phyloP scores from a whole-genome alignment of 257 asterid genomes.

The Przewalskia tangutica region DNA sequence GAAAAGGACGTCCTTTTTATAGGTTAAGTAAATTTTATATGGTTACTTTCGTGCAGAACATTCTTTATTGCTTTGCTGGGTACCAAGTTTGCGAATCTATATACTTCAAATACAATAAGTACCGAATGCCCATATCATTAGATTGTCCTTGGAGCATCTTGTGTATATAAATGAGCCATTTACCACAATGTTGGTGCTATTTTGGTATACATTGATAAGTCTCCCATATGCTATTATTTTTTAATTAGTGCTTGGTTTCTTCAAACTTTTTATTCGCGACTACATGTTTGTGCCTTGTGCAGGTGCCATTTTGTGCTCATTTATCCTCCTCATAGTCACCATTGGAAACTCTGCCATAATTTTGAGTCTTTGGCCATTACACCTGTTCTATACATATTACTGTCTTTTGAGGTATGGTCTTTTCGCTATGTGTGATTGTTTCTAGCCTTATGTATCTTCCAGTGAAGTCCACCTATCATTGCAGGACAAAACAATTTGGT shows the following conservation, averaged over 20 bases:
- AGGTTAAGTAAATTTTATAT: too few species aligned
- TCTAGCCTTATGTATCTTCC: background rate
- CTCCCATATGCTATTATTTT: too few species aligned
- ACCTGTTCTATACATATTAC: slow-evolving; percentile 53
- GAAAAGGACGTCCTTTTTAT: too few species aligned
- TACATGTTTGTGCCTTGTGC: slow-evolving; percentile 7
- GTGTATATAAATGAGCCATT: background rate
- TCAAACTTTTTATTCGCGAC: background rate
- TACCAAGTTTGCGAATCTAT: background rate
- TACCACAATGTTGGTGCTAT: background rate
- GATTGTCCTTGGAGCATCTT: too few species aligned
- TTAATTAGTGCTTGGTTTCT: too few species aligned
- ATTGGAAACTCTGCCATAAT: slow-evolving; percentile 50
- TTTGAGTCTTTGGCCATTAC: slow-evolving; percentile 77
- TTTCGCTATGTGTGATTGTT: background rate
- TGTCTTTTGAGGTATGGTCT: slow-evolving; percentile 36
- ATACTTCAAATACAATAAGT: too few species aligned
- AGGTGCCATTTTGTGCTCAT: slow-evolving; percentile 65
- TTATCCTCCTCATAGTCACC: slow-evolving; percentile 42
- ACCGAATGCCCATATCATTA: too few species aligned
- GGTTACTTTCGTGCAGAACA: background rate
- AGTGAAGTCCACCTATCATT: background rate
- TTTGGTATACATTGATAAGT: background rate
- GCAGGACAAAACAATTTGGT: slow-evolving; percentile 74
- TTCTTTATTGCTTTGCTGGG: background rate